Evolutionary conservation across 345 rosid genomes (phyloP).

Genomic region (Dimocarpus longan): DNA sequence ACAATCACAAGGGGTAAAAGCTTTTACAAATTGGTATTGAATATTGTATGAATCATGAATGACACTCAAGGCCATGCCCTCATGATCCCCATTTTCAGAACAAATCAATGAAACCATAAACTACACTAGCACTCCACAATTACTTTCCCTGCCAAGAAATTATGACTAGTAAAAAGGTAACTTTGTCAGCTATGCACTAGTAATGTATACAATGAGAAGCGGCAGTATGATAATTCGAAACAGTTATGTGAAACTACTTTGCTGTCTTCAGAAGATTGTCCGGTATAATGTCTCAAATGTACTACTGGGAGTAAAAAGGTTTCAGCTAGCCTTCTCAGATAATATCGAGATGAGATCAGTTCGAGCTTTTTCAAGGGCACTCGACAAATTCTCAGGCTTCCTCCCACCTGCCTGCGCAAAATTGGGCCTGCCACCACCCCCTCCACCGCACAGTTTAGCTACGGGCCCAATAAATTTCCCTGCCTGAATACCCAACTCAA

Average conservation of each 20-base stretch:
- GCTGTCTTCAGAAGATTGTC: not conserved
- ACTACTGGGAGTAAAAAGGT: constrained; percentile 1
- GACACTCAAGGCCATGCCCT: too few species aligned
- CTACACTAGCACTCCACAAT: not conserved
- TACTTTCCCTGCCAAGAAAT: not conserved
- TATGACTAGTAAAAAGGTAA: not conserved
- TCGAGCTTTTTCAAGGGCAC: constrained; percentile 75
- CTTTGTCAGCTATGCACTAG: not conserved
- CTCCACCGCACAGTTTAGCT: constrained; percentile 89
- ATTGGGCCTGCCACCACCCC: constrained; percentile 94
- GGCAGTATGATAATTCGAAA: not conserved
- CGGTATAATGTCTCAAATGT: not conserved
- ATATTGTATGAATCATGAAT: not conserved
- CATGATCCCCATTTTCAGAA: too few species aligned
- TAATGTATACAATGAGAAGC: not conserved
- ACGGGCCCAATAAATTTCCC: constrained; percentile 86
- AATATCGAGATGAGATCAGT: constrained; percentile 59
- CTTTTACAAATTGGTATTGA: constrained; percentile 8
- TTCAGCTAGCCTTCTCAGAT: constrained; percentile 55
- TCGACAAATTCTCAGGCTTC: constrained; percentile 69
- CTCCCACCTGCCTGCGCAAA: constrained; percentile 98
- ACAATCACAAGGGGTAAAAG: not conserved
- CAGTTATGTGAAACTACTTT: not conserved
- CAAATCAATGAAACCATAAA: not conserved
- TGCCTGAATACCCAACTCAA: constrained; percentile 78